Conservation (phyloP, 352 stramenopile genomes). For the Pythium pyrilobum region DNA sequence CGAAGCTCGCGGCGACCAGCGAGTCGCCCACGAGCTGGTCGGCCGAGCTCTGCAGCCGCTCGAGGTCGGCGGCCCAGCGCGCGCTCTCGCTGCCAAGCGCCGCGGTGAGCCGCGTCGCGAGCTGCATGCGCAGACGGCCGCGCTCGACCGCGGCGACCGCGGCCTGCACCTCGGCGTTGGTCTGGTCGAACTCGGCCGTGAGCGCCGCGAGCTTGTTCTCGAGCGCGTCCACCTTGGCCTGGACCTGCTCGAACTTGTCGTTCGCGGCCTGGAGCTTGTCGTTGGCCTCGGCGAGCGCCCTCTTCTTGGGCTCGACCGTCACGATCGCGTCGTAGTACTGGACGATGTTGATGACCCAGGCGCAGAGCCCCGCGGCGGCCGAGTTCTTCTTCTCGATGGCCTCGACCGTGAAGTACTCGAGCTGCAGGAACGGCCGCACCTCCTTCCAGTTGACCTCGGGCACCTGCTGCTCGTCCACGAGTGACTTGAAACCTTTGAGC, state of each 20-base stretch:
- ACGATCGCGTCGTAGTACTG: conserved; percentile 94
- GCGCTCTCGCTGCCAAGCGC: conserved; percentile 93
- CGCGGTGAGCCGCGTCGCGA: conserved; percentile 88
- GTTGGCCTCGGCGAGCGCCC: conserved; percentile 64
- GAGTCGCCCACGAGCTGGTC: conserved; percentile 88
- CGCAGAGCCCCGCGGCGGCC: conserved; percentile 64
- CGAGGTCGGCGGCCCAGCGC: conserved; percentile 84
- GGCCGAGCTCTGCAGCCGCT: conserved; percentile 61
- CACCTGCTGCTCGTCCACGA: conserved; percentile 61
- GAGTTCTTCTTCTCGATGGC: conserved; percentile 84
- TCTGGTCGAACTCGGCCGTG: conserved; percentile 82
- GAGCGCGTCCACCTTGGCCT: conserved; percentile 84
- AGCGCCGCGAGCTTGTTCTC: conserved; percentile 80
- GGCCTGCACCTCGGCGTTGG: conserved; percentile 87
- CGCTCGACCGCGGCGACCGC: conserved; percentile 83
- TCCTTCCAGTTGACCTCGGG: conserved; percentile 81
- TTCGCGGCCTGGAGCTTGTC: conserved; percentile 85
- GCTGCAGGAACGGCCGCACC: conserved; percentile 68
- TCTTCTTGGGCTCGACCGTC: conserved; percentile 92
- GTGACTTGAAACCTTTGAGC: conserved; percentile 76
- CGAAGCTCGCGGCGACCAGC: conserved; percentile 89
- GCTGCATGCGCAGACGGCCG: conserved; percentile 86
- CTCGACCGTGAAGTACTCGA: conserved; percentile 80
- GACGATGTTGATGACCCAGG: conserved; percentile 90
- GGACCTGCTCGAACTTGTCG: conserved; percentile 80